Evolutionary conservation across 1,284 basidiomycete species (phyloP).

Genomic region (Moesziomyces aphidis): DNA sequence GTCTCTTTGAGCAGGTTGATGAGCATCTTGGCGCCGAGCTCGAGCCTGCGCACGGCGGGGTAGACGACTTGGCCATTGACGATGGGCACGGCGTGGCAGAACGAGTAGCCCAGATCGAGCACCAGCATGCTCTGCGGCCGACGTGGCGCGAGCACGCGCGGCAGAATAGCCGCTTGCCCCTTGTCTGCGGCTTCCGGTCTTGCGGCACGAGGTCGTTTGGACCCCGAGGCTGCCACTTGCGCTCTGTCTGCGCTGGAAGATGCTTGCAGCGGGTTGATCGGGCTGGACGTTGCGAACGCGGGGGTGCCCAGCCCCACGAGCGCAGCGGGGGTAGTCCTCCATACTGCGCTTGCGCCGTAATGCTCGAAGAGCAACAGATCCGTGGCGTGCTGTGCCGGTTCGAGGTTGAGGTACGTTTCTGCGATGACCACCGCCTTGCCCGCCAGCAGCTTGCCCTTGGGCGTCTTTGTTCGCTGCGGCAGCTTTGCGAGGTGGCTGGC

Average conservation of each 20-base stretch:
- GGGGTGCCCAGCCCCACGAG: conserved; percentile 17
- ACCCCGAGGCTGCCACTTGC: not conserved
- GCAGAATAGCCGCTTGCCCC: not conserved
- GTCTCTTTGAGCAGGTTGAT: conserved; percentile 95
- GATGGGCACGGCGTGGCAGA: conserved; percentile 89
- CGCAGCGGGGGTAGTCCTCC: conserved; percentile 70
- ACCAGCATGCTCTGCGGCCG: conserved; percentile 82
- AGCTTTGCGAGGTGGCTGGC: conserved; percentile 18
- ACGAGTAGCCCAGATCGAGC: conserved; percentile 91
- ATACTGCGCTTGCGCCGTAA: conserved; percentile 88
- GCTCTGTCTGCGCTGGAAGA: not conserved
- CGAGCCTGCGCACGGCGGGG: conserved; percentile 82
- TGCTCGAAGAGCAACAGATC: conserved; percentile 96
- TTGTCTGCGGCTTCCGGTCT: not conserved
- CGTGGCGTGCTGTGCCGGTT: conserved; percentile 87
- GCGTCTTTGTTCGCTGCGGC: not conserved
- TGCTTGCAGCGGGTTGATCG: conserved; percentile 2
- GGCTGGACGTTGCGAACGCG: conserved; percentile 6
- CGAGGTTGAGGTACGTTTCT: conserved; percentile 92
- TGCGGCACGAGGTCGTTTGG: not conserved
- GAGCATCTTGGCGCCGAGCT: conserved; percentile 91
- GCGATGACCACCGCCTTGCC: conserved; percentile 75
- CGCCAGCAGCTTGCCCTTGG: conserved; percentile 12
- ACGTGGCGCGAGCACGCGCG: conserved; percentile 4
- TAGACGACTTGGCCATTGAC: conserved; percentile 79